A percentile compares a stretch with the other conserved stretches of the same genome.
Evolutionary conservation across 345 rosid species (phyloP).

Genomic region (Rhodomyrtus tomentosa): DNA sequence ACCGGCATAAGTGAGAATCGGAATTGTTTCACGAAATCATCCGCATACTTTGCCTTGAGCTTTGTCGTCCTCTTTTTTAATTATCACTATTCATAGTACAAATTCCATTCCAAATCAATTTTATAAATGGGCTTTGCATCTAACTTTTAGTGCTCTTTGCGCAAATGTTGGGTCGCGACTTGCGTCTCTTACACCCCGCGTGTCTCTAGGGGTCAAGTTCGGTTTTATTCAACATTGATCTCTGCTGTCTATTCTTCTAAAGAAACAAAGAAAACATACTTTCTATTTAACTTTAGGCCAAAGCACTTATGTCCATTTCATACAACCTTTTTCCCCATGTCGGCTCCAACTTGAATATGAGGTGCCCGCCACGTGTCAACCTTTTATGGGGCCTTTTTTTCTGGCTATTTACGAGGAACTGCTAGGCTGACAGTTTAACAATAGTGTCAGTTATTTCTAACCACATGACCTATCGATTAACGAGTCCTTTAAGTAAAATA

Average conservation of each 20-base stretch:
- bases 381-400: neutral
- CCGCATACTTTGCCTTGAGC: neutral
- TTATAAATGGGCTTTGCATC: neutral
- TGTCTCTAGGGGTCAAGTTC: neutral
- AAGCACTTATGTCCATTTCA: neutral
- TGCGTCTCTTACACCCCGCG: neutral
- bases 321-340: neutral
- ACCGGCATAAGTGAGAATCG: neutral
- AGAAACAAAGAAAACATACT: rapidly evolving
- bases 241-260: neutral
- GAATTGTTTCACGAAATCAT: neutral
- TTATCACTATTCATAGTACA: neutral
- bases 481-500: too few relatives aligned
- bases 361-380: neutral
- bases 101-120: neutral
- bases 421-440: too few relatives aligned
- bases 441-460: too few relatives aligned
- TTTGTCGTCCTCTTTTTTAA: neutral
- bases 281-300: neutral
- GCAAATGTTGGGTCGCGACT: neutral
- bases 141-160: neutral
- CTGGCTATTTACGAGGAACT: too few relatives aligned
- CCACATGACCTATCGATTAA: too few relatives aligned
- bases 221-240: neutral
- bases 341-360: neutral